These are phyloP conservation scores for Penicillium verrucosum DNA, from an alignment of 2,329 filamentous ascomycete species.

Conservation along the genomic window DNA sequence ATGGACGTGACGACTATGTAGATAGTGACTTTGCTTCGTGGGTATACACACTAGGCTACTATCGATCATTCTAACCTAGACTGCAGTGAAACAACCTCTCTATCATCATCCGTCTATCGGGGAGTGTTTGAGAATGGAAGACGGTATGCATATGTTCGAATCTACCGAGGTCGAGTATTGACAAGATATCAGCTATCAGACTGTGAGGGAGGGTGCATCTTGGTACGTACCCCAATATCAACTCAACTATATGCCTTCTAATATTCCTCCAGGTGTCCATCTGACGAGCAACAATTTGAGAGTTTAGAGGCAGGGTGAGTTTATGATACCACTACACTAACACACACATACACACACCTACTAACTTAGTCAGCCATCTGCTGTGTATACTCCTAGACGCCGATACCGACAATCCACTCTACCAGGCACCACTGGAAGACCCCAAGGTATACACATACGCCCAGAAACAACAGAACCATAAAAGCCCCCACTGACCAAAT, in stretches of 20 bases:
- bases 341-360: neutral
- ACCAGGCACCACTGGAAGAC: neutral
- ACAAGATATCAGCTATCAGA: constrained; percentile 2
- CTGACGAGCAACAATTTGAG: constrained; percentile 8
- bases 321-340: neutral
- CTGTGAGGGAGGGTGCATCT: constrained; percentile 2
- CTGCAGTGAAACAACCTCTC: constrained; percentile 1
- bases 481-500: neutral
- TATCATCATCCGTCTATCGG: constrained; percentile 1
- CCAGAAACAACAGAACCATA: neutral
- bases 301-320: constrained; percentile 4
- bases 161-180: neutral
- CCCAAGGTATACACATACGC: neutral
- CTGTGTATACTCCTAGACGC: constrained; percentile 2
- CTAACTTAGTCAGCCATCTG: constrained; percentile 1
- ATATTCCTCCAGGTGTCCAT: neutral
- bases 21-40: constrained; percentile 2
- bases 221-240: neutral
- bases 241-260: neutral
- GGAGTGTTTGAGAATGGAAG: constrained; percentile 7
- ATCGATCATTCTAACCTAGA: neutral
- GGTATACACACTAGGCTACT: neutral
- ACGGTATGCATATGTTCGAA: constrained; percentile 1
- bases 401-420: neutral
- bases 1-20: neutral